These are phyloP conservation scores for Eucalyptus urophylla DNA, from an alignment of 345 rosid species.

Conservation along the genomic window DNA sequence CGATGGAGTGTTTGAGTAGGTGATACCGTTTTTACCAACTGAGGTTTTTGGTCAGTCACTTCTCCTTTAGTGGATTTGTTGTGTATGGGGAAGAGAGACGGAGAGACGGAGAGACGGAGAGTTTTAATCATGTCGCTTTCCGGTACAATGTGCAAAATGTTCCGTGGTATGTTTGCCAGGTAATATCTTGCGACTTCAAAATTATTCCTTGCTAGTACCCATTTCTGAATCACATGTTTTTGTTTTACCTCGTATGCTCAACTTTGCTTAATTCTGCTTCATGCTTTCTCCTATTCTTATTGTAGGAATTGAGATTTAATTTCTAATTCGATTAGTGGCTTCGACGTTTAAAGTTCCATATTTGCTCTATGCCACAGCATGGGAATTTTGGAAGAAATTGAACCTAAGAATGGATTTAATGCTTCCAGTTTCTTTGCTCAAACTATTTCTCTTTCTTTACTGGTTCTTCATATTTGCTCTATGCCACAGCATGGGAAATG, in stretches of 20 bases:
- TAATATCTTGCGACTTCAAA: no score
- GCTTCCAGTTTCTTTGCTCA: constrained; percentile 50
- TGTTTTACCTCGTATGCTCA: neutral
- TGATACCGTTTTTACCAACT: neutral
- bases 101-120: no score
- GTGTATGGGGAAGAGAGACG: no score
- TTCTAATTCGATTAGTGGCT: constrained; percentile 61
- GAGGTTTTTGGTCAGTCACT: neutral
- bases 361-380: no score
- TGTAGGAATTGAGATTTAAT: constrained; percentile 70
- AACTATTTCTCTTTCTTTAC: constrained; percentile 40
- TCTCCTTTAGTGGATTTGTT: neutral
- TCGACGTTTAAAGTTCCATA: constrained; percentile 45
- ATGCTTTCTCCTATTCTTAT: neutral
- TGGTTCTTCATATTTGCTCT: constrained; percentile 81
- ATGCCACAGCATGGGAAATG: constrained; percentile 87
- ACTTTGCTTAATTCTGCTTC: no score
- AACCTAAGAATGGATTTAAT: constrained; percentile 26
- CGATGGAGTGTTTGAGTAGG: neutral
- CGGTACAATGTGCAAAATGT: no score
- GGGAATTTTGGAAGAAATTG: constrained; percentile 30
- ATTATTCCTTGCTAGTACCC: no score
- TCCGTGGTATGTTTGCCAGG: no score
- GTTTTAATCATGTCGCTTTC: no score
- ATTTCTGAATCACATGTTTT: neutral